phyloP scores from a whole-genome alignment of 495 filamentous ascomycete species.

The Lepidopterella palustris region DNA sequence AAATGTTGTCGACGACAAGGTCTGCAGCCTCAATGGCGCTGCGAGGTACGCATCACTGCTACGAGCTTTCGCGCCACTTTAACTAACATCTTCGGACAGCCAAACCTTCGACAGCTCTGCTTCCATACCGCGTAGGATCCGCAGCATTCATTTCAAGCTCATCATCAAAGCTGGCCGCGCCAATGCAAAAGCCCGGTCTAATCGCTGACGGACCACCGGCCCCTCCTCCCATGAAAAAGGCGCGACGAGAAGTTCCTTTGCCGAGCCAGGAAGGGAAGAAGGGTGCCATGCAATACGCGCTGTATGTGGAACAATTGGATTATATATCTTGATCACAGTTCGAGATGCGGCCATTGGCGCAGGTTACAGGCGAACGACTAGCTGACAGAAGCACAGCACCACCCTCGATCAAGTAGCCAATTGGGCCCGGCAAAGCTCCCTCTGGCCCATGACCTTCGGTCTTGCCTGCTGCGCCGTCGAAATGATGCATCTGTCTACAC shows the following conservation, averaged over 20 bases:
- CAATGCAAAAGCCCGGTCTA: conserved; percentile 34
- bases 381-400: conserved; percentile 49
- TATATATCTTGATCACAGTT: background rate
- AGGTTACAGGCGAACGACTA: background rate
- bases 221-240: conserved; percentile 45
- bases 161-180: conserved; percentile 49
- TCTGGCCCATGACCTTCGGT: conserved; percentile 98
- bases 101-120: conserved; percentile 53
- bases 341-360: background rate
- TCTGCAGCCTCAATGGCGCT: conserved; percentile 60
- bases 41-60: conserved; percentile 50
- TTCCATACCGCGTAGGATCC: conserved; percentile 49
- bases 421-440: conserved; percentile 87
- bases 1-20: conserved; percentile 60
- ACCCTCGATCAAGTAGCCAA: conserved; percentile 89
- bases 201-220: conserved; percentile 32
- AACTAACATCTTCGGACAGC: conserved; percentile 43
- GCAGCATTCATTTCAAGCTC: conserved; percentile 56
- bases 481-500: conserved; percentile 97
- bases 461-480: conserved; percentile 95
- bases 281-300: conserved; percentile 91
- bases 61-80: conserved; percentile 17
- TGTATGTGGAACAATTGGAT: conserved; percentile 54
- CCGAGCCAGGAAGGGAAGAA: conserved; percentile 90
- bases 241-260: conserved; percentile 70